A percentile compares a stretch with the other conserved stretches of the same genome.
Conservation (phyloP, 2,329 filamentous ascomycete genomes). For the Achaetomium macrosporum region DNA sequence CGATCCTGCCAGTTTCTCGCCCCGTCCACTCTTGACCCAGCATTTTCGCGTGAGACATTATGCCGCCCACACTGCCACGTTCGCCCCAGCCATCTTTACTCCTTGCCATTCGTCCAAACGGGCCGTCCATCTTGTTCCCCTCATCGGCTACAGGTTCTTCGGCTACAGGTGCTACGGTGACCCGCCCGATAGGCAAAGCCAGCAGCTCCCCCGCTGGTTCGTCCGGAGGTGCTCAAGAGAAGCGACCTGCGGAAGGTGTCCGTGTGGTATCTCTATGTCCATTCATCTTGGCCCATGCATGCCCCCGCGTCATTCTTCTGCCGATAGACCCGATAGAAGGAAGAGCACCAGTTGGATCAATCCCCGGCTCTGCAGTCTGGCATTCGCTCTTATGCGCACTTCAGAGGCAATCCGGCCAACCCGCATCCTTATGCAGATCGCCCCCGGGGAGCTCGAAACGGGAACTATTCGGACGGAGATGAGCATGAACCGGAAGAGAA, state of each 20-base stretch:
- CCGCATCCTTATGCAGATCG: not conserved
- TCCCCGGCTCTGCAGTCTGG: conserved; percentile 16
- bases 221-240: not conserved
- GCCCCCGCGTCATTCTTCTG: not conserved
- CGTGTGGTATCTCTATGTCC: not conserved
- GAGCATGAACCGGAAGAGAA: not conserved
- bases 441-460: not conserved
- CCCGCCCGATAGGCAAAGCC: conserved; percentile 6
- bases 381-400: not conserved
- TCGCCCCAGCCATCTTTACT: not conserved
- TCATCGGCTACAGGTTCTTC: conserved; percentile 6
- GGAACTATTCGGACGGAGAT: not conserved
- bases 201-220: not conserved
- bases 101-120: conserved; percentile 6
- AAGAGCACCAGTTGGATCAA: conserved; percentile 18
- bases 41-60: conserved; percentile 6
- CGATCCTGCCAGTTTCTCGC: not conserved
- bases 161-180: conserved; percentile 10
- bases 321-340: conserved; percentile 3
- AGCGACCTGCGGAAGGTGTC: not conserved
- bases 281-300: not conserved
- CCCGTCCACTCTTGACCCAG: not conserved
- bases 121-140: conserved; percentile 1
- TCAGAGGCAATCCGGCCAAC: not conserved
- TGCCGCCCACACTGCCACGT: conserved; percentile 3